Base-by-base conservation (phyloP, 2,329 filamentous ascomycete genomes). In the Aspergillus sp. region DNA sequence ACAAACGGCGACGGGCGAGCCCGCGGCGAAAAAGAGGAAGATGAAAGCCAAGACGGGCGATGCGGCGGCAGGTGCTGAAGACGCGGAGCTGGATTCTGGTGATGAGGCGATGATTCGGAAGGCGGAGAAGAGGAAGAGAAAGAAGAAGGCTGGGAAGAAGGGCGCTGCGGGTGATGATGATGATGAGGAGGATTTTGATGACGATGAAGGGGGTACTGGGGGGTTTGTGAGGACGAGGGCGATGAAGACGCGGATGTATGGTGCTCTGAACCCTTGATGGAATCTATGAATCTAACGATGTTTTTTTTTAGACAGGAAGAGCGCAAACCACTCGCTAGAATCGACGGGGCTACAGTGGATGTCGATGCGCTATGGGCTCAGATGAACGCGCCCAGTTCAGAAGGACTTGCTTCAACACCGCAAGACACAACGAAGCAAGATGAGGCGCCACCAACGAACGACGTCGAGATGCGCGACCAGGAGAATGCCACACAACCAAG, bases 61-160 rank as follows among this genome's bases (percentile, higher is more conserved):
- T 59, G 12, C 19, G 12, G 9, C 4, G 22, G 59, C 55, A 9
- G 27, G 8, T 4, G 65, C 60, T 4, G 65, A 69, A n/a, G 72
- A 72, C 9, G 70, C 71, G 5, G 79, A 77, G 39, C 68, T 84
- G 4, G 80, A 83, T 57, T 84, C 82, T 8, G 83, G 83, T 3
- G 83, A 85, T 63, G 83, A 85, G 64, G 78, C 73, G 7, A 84
- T 80, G n/a, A 83, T 85, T 42, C 73, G 72, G 54, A 82, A 79
- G 60, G 77, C 75, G 15, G 77, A 75, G 56, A 69, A 72, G 51
- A 77, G 68, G 62, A 71, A 68, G 56, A 57, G 68, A 56, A 80
- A 76, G 62, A 70, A 70, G 41, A 75, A 73, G 53, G 67, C 68
- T 42, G 71, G 68, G 50, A 73, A 68, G 51, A 53, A 58, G 47